phyloP scores from a whole-genome alignment of 2,329 filamentous ascomycete species.

The Sporothrix humicola region DNA sequence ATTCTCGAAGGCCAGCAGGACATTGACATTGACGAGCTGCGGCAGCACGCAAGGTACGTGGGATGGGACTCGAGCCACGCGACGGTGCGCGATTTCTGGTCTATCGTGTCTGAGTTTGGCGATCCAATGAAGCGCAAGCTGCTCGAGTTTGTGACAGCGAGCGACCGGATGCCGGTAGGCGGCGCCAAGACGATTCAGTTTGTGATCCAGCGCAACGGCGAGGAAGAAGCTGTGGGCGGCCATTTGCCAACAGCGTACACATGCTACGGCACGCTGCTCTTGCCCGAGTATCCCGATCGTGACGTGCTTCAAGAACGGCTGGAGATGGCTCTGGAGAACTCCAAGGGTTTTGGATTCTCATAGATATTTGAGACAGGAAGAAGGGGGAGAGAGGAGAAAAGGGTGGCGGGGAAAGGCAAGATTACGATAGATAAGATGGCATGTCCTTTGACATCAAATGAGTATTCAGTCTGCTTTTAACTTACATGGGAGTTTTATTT shows the following conservation, averaged over 20 bases:
- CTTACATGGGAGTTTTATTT: background rate
- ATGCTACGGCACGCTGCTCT: conserved; percentile 85
- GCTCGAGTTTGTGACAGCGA: conserved; percentile 93
- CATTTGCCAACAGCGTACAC: conserved; percentile 86
- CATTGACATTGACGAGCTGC: conserved; percentile 77
- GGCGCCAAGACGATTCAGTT: conserved; percentile 84
- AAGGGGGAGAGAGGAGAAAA: background rate
- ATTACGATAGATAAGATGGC: background rate
- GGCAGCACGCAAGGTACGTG: conserved; percentile 76
- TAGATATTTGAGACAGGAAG: conserved; percentile 44
- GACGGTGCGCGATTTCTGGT: conserved; percentile 83
- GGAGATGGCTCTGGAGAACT: conserved; percentile 84
- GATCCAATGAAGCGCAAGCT: conserved; percentile 74
- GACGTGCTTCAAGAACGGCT: conserved; percentile 76
- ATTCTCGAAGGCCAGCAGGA: conserved; percentile 83
- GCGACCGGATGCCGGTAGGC: conserved; percentile 85
- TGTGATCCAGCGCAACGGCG: conserved; percentile 77
- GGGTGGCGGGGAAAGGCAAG: background rate
- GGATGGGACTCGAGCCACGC: conserved; percentile 74
- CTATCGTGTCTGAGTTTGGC: conserved; percentile 70
- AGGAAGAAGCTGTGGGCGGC: conserved; percentile 59
- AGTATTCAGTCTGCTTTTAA: conserved; percentile 1
- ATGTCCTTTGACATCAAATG: background rate
- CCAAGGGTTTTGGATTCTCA: conserved; percentile 85
- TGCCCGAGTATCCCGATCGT: conserved; percentile 79